Percentiles rank a stretch among this genome's conserved stretches.
Evolutionary conservation across 192 early-diverging fungal species (phyloP).

Genomic region (Spizellomyces sp.): DNA sequence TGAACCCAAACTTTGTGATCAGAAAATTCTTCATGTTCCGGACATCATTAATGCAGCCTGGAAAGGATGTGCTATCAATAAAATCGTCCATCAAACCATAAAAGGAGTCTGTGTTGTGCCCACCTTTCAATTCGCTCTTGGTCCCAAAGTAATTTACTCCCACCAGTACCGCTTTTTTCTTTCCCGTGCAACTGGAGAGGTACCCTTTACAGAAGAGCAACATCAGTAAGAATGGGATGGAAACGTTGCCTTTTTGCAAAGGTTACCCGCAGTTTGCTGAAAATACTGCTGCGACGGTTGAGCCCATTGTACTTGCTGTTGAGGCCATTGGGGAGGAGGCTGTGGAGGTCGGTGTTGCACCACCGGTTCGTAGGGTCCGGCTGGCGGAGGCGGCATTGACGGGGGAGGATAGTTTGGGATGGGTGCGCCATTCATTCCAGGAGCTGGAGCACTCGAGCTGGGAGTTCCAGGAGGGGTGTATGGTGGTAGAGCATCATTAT

Average conservation of each 20-base stretch:
- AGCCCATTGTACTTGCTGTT: constrained; percentile 18
- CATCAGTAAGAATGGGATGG: not conserved
- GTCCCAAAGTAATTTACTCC: constrained; percentile 88
- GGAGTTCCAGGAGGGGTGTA: not conserved
- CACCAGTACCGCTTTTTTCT: constrained; percentile 74
- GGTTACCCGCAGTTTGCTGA: constrained; percentile 23
- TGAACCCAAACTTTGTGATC: constrained; percentile 56
- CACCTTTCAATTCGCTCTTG: constrained; percentile 51
- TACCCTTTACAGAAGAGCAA: constrained; percentile 1
- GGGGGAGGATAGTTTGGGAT: constrained; percentile 11
- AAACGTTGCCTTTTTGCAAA: not conserved
- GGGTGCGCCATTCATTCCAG: constrained; percentile 7
- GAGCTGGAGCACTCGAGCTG: not conserved
- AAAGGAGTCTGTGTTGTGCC: not conserved
- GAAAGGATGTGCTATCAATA: not conserved
- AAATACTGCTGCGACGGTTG: constrained; percentile 27
- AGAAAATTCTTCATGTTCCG: constrained; percentile 63
- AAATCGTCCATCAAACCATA: not conserved
- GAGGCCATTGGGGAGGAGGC: constrained; percentile 17
- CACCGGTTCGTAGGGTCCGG: constrained; percentile 8
- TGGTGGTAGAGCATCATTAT: not conserved
- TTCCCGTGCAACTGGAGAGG: constrained; percentile 33
- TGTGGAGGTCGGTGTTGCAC: constrained; percentile 16
- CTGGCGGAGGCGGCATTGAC: constrained; percentile 13
- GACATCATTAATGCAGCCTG: constrained; percentile 55